These are phyloP conservation scores for Massarina eburnea DNA, from an alignment of 2,329 filamentous ascomycete genomes.

Conservation along the genomic window DNA sequence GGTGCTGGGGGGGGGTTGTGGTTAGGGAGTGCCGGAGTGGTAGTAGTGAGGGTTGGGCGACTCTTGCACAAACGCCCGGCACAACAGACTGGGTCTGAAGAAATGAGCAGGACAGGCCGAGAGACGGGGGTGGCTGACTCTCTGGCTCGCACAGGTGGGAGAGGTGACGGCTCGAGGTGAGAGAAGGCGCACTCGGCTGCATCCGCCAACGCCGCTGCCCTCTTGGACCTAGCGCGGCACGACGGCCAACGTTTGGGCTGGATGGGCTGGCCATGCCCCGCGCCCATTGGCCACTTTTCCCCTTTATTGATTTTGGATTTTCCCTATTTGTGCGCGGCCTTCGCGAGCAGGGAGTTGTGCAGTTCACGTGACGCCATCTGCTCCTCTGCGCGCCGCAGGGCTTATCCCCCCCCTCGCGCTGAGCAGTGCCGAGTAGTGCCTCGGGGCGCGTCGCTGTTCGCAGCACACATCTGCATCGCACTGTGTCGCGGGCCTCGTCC, in stretches of 20 bases:
- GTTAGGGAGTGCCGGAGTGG: background rate
- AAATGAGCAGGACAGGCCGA: conserved; percentile 4
- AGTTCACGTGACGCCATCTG: too few species aligned
- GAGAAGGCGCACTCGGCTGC: conserved; percentile 22
- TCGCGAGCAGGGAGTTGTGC: too few species aligned
- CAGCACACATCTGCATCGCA: too few species aligned
- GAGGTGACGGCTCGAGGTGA: conserved; percentile 7
- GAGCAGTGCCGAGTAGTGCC: too few species aligned
- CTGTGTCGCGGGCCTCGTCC: too few species aligned
- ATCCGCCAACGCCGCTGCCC: conserved; percentile 7
- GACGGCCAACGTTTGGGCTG: conserved; percentile 2
- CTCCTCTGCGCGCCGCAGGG: too few species aligned
- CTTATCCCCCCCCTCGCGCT: too few species aligned
- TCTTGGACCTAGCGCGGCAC: conserved; percentile 7
- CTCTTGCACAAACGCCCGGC: background rate
- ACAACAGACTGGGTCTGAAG: background rate
- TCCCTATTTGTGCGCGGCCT: background rate
- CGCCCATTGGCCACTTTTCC: background rate
- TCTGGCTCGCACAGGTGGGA: conserved; percentile 1
- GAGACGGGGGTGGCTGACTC: conserved; percentile 6
- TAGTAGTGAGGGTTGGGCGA: background rate
- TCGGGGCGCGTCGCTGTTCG: too few species aligned
- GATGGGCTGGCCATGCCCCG: background rate
- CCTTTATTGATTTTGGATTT: background rate
- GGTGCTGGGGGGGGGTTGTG: background rate